Conservation (phyloP, 2,329 filamentous ascomycete genomes). For the Chrysosporium keratinophilum region DNA sequence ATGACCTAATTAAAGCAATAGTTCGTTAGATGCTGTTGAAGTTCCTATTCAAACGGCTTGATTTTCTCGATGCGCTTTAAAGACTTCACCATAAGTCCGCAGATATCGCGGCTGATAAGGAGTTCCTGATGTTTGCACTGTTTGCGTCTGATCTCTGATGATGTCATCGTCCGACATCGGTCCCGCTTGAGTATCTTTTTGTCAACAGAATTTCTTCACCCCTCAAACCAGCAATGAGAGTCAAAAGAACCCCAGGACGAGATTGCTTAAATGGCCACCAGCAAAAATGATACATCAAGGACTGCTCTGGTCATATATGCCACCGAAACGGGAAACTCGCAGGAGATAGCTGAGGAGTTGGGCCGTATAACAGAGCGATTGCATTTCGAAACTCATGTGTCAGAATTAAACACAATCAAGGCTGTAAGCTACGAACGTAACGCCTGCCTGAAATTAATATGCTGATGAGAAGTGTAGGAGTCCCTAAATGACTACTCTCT, state of each 20-base stretch:
- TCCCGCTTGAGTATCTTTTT: not conserved
- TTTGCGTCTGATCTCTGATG: slow-evolving; percentile 10
- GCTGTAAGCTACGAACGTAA: slow-evolving; percentile 47
- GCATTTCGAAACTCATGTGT: slow-evolving; percentile 64
- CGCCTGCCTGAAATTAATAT: not conserved
- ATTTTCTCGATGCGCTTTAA: no score
- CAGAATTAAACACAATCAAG: slow-evolving; percentile 65
- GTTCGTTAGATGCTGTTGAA: not conserved
- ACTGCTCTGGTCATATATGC: slow-evolving; percentile 70
- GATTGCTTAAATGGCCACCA: slow-evolving; percentile 4
- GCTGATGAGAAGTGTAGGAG: slow-evolving; percentile 22
- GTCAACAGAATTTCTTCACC: not conserved
- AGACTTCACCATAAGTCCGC: no score
- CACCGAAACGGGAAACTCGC: slow-evolving; percentile 87
- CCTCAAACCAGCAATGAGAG: not conserved
- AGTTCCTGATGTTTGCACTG: slow-evolving; percentile 1
- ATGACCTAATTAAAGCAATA: not conserved
- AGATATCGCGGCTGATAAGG: not conserved
- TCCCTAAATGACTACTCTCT: slow-evolving; percentile 28
- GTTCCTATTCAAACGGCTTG: not conserved
- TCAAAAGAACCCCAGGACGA: no score
- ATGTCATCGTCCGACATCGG: slow-evolving; percentile 12
- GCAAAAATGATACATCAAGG: slow-evolving; percentile 7
- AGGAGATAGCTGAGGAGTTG: slow-evolving; percentile 81
- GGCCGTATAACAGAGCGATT: slow-evolving; percentile 63